Percentiles rank a stretch among this genome's conserved stretches.
These are phyloP conservation scores for Ramularia endophylla DNA, from an alignment of 2,329 filamentous ascomycete species.

Conservation along the genomic window DNA sequence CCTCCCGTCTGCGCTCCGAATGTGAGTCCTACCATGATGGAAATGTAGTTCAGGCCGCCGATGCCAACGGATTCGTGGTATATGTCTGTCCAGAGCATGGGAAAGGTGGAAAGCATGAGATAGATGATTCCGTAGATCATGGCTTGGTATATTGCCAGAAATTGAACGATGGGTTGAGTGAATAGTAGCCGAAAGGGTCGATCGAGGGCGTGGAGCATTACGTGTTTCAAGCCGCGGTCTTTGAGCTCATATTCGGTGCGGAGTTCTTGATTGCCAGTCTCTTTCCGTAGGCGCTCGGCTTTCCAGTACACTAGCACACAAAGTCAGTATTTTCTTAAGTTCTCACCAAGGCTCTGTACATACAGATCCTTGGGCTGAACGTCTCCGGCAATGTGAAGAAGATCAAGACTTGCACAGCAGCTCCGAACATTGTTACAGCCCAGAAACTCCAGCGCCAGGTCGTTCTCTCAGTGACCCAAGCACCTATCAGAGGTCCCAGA, in stretches of 20 bases:
- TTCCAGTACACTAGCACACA: too few species aligned
- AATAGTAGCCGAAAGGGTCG: constrained; percentile 26
- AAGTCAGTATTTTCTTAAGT: too few species aligned
- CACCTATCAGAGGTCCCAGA: constrained; percentile 30
- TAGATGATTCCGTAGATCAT: constrained; percentile 32
- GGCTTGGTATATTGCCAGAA: constrained; percentile 28
- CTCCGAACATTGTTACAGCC: constrained; percentile 36
- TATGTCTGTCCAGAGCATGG: constrained; percentile 16
- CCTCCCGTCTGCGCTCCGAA: constrained; percentile 34
- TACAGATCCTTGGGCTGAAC: constrained; percentile 39
- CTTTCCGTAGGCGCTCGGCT: constrained; percentile 33
- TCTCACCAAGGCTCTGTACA: too few species aligned
- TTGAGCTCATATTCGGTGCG: constrained; percentile 14
- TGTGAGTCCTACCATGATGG: constrained; percentile 19
- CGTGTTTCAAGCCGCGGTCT: constrained; percentile 5
- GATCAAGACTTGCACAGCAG: constrained; percentile 30
- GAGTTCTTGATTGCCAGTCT: constrained; percentile 37
- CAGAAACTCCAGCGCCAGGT: constrained; percentile 47
- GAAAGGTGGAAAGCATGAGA: constrained; percentile 27
- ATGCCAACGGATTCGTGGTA: constrained; percentile 27
- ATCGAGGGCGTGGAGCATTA: constrained; percentile 15
- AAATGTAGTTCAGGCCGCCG: constrained; percentile 30
- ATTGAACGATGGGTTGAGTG: constrained; percentile 28
- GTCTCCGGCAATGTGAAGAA: constrained; percentile 41
- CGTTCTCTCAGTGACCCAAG: constrained; percentile 35